Percentiles rank a stretch among this genome's conserved stretches.
Evolutionary conservation across 805 yeast species (phyloP).

Genomic region (Yamadazyma tumulicola): DNA sequence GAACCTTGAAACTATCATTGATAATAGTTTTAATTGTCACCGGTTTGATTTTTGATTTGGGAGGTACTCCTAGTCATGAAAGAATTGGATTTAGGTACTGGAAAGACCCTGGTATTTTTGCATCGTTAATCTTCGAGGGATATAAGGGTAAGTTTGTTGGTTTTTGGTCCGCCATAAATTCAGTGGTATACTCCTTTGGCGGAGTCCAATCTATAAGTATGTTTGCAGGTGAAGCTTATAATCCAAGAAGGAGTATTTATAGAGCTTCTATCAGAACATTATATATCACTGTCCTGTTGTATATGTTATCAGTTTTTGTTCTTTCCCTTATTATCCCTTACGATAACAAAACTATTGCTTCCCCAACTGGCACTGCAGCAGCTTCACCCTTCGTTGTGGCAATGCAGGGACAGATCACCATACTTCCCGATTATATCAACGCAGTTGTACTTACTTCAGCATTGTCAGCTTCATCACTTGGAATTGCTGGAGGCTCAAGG

Average conservation of each 20-base stretch:
- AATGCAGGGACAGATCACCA: slow-evolving; percentile 32
- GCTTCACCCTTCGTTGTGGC: slow-evolving; percentile 43
- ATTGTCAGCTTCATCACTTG: slow-evolving; percentile 34
- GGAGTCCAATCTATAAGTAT: slow-evolving; percentile 26
- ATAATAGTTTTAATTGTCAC: slow-evolving; percentile 18
- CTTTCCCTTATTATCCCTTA: slow-evolving; percentile 31
- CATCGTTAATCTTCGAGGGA: slow-evolving; percentile 43
- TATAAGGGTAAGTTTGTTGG: slow-evolving; percentile 31
- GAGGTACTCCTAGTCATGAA: slow-evolving; percentile 19
- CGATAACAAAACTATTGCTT: slow-evolving; percentile 21
- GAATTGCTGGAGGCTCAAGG: slow-evolving; percentile 27
- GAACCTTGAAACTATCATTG: slow-evolving; percentile 19
- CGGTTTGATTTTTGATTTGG: slow-evolving; percentile 19
- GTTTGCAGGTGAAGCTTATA: slow-evolving; percentile 29
- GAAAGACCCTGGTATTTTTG: slow-evolving; percentile 30
- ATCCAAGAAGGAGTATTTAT: slow-evolving; percentile 30
- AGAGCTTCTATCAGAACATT: slow-evolving; percentile 28
- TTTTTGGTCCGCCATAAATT: slow-evolving; percentile 29
- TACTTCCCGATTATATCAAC: slow-evolving; percentile 34
- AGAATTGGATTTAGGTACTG: slow-evolving; percentile 36
- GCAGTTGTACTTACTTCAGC: slow-evolving; percentile 56
- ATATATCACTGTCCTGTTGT: slow-evolving; percentile 24
- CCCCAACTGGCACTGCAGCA: slow-evolving; percentile 24
- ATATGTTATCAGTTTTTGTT: slow-evolving; percentile 27
- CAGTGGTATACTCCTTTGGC: slow-evolving; percentile 36